These are phyloP conservation scores for Yarrowia keelungensis DNA, from an alignment of 805 yeast species.

Conservation along the genomic window DNA sequence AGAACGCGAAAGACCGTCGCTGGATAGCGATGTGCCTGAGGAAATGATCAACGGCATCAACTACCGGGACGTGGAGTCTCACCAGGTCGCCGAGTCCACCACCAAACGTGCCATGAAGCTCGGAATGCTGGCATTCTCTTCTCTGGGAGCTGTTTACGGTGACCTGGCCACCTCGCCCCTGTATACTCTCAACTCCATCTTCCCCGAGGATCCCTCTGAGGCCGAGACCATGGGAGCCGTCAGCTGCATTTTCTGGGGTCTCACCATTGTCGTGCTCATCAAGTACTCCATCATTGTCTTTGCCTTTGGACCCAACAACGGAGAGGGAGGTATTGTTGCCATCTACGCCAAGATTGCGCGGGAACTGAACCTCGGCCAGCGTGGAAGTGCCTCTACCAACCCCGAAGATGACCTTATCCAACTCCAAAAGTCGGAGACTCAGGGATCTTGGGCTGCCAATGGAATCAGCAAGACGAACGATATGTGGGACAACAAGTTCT, in stretches of 20 bases:
- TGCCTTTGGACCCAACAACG: constrained; percentile 61
- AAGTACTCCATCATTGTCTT: constrained; percentile 61
- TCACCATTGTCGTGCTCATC: constrained; percentile 59
- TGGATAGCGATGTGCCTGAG: not conserved
- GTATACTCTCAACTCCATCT: constrained; percentile 34
- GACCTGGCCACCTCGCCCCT: constrained; percentile 33
- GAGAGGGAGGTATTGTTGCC: constrained; percentile 72
- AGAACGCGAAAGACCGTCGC: constrained; percentile 19
- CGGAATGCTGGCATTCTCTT: constrained; percentile 51
- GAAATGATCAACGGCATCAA: constrained; percentile 26
- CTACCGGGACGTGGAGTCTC: constrained; percentile 23
- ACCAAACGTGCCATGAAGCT: constrained; percentile 23
- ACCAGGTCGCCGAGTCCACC: not conserved
- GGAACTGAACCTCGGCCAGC: constrained; percentile 51
- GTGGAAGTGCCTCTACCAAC: constrained; percentile 18
- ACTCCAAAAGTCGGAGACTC: constrained; percentile 28
- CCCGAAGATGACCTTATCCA: constrained; percentile 23
- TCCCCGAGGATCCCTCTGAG: constrained; percentile 17
- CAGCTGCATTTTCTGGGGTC: constrained; percentile 59
- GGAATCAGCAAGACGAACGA: not conserved
- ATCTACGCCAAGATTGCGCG: constrained; percentile 65
- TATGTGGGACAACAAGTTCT: constrained; percentile 22
- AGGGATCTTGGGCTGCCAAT: constrained; percentile 18
- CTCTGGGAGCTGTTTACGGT: constrained; percentile 69
- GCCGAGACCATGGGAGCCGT: constrained; percentile 29